These are phyloP conservation scores for Podospora pseudocomata DNA, from an alignment of 495 filamentous ascomycete genomes.

Conservation along the genomic window DNA sequence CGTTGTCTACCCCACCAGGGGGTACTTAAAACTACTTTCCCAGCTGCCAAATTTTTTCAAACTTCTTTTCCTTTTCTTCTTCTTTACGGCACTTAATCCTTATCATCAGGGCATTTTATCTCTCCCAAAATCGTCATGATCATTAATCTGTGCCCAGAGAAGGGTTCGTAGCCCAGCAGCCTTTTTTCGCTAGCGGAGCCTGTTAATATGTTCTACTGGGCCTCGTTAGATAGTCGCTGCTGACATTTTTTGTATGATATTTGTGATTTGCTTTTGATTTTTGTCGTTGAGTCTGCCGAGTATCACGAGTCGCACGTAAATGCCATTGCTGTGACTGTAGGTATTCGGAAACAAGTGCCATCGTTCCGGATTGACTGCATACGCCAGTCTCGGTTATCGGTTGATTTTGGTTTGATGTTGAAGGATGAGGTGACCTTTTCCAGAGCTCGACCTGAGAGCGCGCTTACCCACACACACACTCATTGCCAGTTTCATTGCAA, in stretches of 20 bases:
- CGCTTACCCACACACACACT: too few species aligned
- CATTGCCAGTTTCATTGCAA: too few species aligned
- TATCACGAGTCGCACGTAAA: too few species aligned
- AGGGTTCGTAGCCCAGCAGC: conserved; percentile 32
- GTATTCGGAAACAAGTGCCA: too few species aligned
- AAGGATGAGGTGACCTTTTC: too few species aligned
- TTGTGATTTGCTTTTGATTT: background rate
- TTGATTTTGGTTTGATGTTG: too few species aligned
- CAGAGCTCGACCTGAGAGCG: too few species aligned
- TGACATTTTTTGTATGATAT: conserved; percentile 30
- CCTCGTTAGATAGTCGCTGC: conserved; percentile 54
- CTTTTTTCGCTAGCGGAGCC: conserved; percentile 53
- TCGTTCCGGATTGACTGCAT: too few species aligned
- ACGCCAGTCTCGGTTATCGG: too few species aligned
- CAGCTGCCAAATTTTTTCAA: conserved; percentile 12
- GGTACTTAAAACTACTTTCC: conserved; percentile 8
- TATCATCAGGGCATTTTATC: conserved; percentile 48
- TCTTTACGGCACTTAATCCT: conserved; percentile 46
- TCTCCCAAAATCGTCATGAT: conserved; percentile 43
- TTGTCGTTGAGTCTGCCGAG: background rate
- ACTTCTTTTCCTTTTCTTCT: conserved; percentile 22
- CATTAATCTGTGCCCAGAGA: conserved; percentile 52
- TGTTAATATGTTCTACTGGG: conserved; percentile 39
- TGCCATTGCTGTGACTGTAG: too few species aligned
- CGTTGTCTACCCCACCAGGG: conserved; percentile 3